Evolutionary conservation across 495 filamentous ascomycete species (phyloP), one percentile per base, ranked within the genome.

Genomic region (Neurospora sp.): DNA sequence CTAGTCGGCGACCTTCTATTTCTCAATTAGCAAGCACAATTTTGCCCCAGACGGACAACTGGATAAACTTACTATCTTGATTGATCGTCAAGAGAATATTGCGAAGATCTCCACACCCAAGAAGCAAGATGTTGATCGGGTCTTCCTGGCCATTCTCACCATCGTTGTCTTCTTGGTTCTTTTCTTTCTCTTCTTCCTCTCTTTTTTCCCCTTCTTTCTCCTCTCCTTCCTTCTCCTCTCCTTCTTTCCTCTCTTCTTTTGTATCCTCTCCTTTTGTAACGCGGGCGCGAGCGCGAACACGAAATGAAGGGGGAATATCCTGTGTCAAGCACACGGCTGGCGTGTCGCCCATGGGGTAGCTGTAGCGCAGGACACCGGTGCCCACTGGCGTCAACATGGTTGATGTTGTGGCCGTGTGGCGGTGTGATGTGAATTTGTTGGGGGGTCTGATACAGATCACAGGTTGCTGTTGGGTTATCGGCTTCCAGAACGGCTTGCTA

Each of bases 51-150:
- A 10, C 12, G 10, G 45, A 53, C 4, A 2, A 2, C 14, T 27
- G 1, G 12, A 35, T 3, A 35, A 14, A 31, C 53, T 61, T 76
- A 72, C 73, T 31, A 38, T 81, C 77, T 14, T 40, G 72, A 71
- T 79, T 69, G 1, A 40, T n/a, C 1, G 80, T 82, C 69, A 80
- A 82, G 3, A 81, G 69, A 39, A 81, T 80, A 48, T 77, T 81
- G 6, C 77, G 74, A 42, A 79, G 71, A 70, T 81, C 79, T 39
- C 79, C 79, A 39, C 78, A 81, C 10, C 77, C 79, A 1, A 82
- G 76, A n/a, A 81, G 79, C 38, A 82, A 74, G 9, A 82, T 77
- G 68, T 78, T 74, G 18, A 76, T 78, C 14, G 72, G 72, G 44
- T 39, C 68, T 9, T 61, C 7, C 12, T 35, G 53, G 0, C 4